Evolutionary conservation across 2,329 filamentous ascomycete species (phyloP).

Genomic region (Fonsecaea nubica): DNA sequence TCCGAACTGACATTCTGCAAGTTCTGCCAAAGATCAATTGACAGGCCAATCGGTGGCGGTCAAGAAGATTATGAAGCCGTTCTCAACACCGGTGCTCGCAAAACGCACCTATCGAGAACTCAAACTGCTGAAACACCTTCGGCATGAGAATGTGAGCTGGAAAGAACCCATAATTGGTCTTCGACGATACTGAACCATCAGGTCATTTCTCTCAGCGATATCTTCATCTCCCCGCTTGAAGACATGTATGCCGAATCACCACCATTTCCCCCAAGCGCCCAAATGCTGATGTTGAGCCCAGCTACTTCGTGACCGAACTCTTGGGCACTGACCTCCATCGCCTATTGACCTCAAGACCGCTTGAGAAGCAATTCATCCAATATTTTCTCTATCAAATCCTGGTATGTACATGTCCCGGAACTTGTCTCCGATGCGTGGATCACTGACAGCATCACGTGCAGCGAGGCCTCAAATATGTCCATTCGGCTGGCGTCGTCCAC

Average conservation of each 20-base stretch:
- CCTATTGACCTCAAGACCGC: slow-evolving; percentile 88
- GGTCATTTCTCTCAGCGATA: slow-evolving; percentile 98
- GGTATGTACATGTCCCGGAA: slow-evolving; percentile 61
- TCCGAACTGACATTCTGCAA: slow-evolving; percentile 49
- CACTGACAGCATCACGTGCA: slow-evolving; percentile 51
- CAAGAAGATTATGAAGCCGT: slow-evolving; percentile 99
- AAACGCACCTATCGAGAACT: slow-evolving; percentile 98
- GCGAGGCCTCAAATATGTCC: slow-evolving; percentile 98
- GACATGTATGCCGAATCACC: slow-evolving; percentile 75
- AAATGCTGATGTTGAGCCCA: slow-evolving; percentile 48
- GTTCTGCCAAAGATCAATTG: slow-evolving; percentile 96
- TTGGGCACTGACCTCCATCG: slow-evolving; percentile 96
- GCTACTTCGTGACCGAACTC: slow-evolving; percentile 97
- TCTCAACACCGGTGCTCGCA: slow-evolving; percentile 97
- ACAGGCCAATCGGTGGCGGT: slow-evolving; percentile 96
- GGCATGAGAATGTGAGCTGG: slow-evolving; percentile 85
- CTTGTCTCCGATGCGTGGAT: slow-evolving; percentile 7
- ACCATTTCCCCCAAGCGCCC: slow-evolving; percentile 28
- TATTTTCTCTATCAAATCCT: slow-evolving; percentile 99
- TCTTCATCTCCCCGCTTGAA: slow-evolving; percentile 98
- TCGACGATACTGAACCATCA: slow-evolving; percentile 46
- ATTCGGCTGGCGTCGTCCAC: slow-evolving; percentile 97
- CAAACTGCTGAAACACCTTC: slow-evolving; percentile 94
- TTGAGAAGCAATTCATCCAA: slow-evolving; percentile 99
- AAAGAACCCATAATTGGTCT: not conserved